A percentile compares a stretch with the other conserved stretches of the same genome.
Evolutionary conservation across 345 rosid genomes (phyloP).

Genomic region (Syzygium aqueum): DNA sequence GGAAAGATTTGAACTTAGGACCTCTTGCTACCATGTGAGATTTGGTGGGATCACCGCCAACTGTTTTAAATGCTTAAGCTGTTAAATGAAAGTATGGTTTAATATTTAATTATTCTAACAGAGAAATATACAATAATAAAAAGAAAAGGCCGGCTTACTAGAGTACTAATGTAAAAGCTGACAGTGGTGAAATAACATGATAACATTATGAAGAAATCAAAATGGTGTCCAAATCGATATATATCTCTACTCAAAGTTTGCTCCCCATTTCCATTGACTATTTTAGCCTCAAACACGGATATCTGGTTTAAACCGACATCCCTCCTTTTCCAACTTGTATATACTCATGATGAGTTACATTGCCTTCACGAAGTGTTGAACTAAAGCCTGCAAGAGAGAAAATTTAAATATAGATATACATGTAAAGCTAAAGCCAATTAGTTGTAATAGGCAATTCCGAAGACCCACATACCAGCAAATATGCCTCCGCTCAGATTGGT

Average conservation of each 20-base stretch:
- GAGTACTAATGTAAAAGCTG: slow-evolving; percentile 89
- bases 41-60: too few relatives aligned
- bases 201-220: slow-evolving; percentile 94
- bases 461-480: slow-evolving; percentile 63
- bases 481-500: slow-evolving; percentile 95
- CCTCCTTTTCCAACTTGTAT: slow-evolving; percentile 99
- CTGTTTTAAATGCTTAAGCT: too few relatives aligned
- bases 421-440: background rate
- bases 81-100: too few relatives aligned
- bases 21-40: too few relatives aligned
- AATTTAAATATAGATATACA: background rate
- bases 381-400: slow-evolving; percentile 55
- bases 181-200: slow-evolving; percentile 94
- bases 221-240: slow-evolving; percentile 91
- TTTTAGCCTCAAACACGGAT: slow-evolving; percentile 95
- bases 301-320: slow-evolving; percentile 95
- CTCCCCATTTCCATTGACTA: slow-evolving; percentile 94
- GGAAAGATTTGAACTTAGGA: too few relatives aligned
- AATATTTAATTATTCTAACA: too few relatives aligned
- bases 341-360: slow-evolving; percentile 96
- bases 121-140: too few relatives aligned
- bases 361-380: slow-evolving; percentile 97
- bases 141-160: slow-evolving; percentile 35
- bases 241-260: slow-evolving; percentile 92
- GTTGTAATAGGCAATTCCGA: background rate